phyloP scores from a whole-genome alignment of 768 basidiomycete genomes.

The Phaeotremella skinneri region DNA sequence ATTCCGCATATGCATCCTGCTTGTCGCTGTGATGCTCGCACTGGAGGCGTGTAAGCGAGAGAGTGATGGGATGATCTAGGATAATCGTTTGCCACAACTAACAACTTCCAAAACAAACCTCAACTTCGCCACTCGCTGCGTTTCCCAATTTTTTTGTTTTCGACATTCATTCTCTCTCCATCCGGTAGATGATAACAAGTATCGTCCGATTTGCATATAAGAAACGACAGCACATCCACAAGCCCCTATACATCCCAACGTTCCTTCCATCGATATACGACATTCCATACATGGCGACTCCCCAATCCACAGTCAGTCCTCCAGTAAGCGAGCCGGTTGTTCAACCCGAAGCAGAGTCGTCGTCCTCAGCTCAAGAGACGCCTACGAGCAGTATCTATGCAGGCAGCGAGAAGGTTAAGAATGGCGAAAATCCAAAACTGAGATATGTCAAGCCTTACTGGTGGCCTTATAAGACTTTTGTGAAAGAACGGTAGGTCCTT shows the following conservation, averaged over 20 bases:
- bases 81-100: background rate
- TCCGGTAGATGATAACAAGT: background rate
- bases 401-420: conserved; percentile 1
- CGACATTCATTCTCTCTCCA: background rate
- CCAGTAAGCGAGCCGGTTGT: background rate
- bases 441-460: conserved; percentile 85
- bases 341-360: background rate
- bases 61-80: no score
- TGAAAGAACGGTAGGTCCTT: conserved; percentile 63
- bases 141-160: background rate
- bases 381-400: background rate
- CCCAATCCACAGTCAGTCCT: background rate
- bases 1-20: background rate
- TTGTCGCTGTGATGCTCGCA: no score
- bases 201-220: background rate
- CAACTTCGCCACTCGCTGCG: background rate
- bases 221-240: background rate
- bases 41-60: no score
- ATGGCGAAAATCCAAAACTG: conserved; percentile 57
- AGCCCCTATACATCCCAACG: background rate
- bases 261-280: background rate
- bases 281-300: background rate
- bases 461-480: conserved; percentile 87
- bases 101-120: background rate
- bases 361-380: background rate